These are phyloP conservation scores for Fistulifera pelliculosa DNA, from an alignment of 108 stramenopile species.

Conservation along the genomic window DNA sequence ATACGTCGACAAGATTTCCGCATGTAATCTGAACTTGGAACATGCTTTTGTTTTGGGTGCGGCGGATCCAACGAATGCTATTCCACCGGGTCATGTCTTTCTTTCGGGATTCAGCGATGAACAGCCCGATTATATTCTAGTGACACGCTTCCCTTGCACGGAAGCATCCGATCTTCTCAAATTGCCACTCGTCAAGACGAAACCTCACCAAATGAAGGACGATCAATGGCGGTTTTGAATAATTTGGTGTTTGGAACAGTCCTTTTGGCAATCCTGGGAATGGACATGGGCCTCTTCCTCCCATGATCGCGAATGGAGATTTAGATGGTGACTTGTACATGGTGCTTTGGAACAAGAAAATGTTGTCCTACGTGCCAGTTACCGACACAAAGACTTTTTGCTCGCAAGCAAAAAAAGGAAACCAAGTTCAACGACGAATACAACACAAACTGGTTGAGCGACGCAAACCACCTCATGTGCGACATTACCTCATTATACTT, in stretches of 20 bases:
- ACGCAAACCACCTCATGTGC: no score
- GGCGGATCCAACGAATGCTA: slow-evolving; percentile 34
- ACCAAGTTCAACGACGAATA: background rate
- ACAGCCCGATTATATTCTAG: slow-evolving; percentile 11
- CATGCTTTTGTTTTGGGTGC: slow-evolving; percentile 38
- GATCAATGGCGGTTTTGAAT: slow-evolving; percentile 30
- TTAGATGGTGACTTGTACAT: slow-evolving; percentile 55
- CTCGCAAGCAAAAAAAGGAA: background rate
- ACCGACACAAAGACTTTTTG: background rate
- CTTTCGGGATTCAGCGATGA: slow-evolving; percentile 21
- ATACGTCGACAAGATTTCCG: background rate
- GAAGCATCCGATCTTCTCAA: slow-evolving; percentile 23
- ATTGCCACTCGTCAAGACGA: slow-evolving; percentile 18
- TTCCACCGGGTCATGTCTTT: slow-evolving; percentile 36
- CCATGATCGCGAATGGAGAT: slow-evolving; percentile 39
- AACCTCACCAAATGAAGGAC: slow-evolving; percentile 27
- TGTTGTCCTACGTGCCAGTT: slow-evolving; percentile 15
- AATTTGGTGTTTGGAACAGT: slow-evolving; percentile 28
- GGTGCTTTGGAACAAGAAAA: slow-evolving; percentile 29
- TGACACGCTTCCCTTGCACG: slow-evolving; percentile 36
- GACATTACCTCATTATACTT: no score
- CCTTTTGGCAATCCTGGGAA: slow-evolving; percentile 15
- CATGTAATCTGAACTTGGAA: slow-evolving; percentile 3
- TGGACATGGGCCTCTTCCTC: slow-evolving; percentile 31
- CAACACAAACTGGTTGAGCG: no score